phyloP scores from a whole-genome alignment of 2,329 filamentous ascomycete species.

The Penicillium hesseltinei region DNA sequence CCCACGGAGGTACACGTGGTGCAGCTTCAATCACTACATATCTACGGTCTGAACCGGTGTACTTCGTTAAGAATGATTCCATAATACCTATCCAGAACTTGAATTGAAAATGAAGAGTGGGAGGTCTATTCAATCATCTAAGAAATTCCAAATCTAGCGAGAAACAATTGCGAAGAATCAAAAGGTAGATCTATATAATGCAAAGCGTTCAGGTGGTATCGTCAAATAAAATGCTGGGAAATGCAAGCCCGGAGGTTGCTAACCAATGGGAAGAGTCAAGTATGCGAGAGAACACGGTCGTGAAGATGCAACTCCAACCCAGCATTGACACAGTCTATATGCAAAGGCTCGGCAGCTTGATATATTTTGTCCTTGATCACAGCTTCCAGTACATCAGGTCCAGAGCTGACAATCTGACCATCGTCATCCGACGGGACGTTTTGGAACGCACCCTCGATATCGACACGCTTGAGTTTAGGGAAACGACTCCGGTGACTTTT shows the following conservation, averaged over 20 bases:
- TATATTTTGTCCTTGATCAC: conserved; percentile 26
- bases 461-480: conserved; percentile 16
- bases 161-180: neutral
- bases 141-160: neutral
- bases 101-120: neutral
- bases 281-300: conserved; percentile 18
- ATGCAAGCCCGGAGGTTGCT: neutral
- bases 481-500: conserved; percentile 21
- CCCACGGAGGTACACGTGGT: neutral
- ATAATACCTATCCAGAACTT: neutral
- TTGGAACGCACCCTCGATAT: conserved; percentile 32
- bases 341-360: conserved; percentile 25
- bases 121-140: neutral
- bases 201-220: conserved; percentile 4
- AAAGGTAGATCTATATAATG: conserved; percentile 1
- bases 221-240: neutral
- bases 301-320: conserved; percentile 26
- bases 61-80: too few relatives aligned
- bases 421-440: conserved; percentile 25
- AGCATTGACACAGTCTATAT: conserved; percentile 19
- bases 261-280: neutral
- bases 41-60: neutral
- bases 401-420: neutral
- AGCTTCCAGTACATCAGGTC: neutral
- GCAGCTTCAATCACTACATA: neutral